Base-by-base conservation (phyloP, 352 stramenopile species). In the Globisporangium camurandrum region DNA sequence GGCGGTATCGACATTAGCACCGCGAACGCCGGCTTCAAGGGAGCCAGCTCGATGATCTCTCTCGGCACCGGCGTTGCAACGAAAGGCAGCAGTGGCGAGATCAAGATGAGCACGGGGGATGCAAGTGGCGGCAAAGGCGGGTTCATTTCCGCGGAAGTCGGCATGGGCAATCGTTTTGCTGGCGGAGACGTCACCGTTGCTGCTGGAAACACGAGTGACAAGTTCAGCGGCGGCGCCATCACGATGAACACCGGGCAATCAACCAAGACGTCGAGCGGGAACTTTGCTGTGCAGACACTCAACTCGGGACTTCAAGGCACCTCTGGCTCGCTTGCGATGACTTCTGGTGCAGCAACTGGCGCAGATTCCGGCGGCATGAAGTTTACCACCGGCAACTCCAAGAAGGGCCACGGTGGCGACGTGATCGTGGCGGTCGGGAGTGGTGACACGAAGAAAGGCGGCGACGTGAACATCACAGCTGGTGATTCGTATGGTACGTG, bases 131-230 rank as follows among this genome's bases (percentile, higher is more conserved):
- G 71, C 0, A 75, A 69, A 50, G 75, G 73, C 45, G 83, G 84
- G 4, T 83, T 68, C 39, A 68, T 93, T 36, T 61, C 69, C 2
- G 26, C 83, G 22, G 54, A 60, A 38, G 72, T 85, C 10, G 76
- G 82, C 26, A 71, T 67, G 40, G 80, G 81, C 34, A 69, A 78
- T 30, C 46, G 64, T 14, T 66, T 69, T 28, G 36, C 61, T 31
- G 80, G 82, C 44, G 84, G 84, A 51, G 68, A 78, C 36, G 48
- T 92, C 10, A 64, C 57, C 44, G 27, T 89, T 23, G 69, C 66
- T 46, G 86, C 86, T 38, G 90, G 90, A 46, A 73, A 65, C 19
- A 84, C 78, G 47, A 65, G 67, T 23, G 65, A 84, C 33, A 79
- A 70, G 46, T 67, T 60, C 17, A 86, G 54, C 30, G 75, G 79